phyloP scores from a whole-genome alignment of 805 yeast genomes.

The Blastobotrys americana region DNA sequence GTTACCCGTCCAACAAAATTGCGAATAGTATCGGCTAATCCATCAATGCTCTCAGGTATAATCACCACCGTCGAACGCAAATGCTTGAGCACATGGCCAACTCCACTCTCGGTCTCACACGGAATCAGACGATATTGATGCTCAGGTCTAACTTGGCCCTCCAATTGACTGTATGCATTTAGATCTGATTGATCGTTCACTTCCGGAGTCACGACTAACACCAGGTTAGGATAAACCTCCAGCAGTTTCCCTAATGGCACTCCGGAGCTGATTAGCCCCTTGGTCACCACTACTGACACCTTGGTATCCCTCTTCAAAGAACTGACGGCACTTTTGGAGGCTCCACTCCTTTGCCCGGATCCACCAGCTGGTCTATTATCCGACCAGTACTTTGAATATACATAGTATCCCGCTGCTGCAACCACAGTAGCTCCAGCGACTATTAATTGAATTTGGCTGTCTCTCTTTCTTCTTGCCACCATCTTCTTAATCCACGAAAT shows the following conservation, averaged over 20 bases:
- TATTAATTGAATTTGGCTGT: not conserved
- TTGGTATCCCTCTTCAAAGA: not conserved
- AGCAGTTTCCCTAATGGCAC: conserved; percentile 18
- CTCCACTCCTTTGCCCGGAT: not conserved
- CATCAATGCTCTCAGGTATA: conserved; percentile 9
- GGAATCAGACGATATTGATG: conserved; percentile 34
- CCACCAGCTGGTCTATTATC: no score
- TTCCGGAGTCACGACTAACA: conserved; percentile 33
- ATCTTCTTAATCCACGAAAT: not conserved
- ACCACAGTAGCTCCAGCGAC: not conserved
- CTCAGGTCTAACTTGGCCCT: conserved; percentile 19
- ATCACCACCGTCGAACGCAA: conserved; percentile 33
- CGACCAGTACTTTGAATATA: not conserved
- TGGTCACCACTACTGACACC: conserved; percentile 9
- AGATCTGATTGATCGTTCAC: conserved; percentile 7
- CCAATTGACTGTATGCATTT: conserved; percentile 11
- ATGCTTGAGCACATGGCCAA: conserved; percentile 51
- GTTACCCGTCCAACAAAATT: conserved; percentile 15
- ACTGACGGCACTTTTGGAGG: not conserved
- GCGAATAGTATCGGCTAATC: conserved; percentile 11
- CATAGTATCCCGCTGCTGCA: not conserved
- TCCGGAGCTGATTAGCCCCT: conserved; percentile 13
- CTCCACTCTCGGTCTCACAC: conserved; percentile 43
- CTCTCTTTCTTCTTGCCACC: not conserved
- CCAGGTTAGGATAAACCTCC: conserved; percentile 22